These are phyloP conservation scores for Leishmania major DNA, from an alignment of 208 protist species.

Conservation along the genomic window DNA sequence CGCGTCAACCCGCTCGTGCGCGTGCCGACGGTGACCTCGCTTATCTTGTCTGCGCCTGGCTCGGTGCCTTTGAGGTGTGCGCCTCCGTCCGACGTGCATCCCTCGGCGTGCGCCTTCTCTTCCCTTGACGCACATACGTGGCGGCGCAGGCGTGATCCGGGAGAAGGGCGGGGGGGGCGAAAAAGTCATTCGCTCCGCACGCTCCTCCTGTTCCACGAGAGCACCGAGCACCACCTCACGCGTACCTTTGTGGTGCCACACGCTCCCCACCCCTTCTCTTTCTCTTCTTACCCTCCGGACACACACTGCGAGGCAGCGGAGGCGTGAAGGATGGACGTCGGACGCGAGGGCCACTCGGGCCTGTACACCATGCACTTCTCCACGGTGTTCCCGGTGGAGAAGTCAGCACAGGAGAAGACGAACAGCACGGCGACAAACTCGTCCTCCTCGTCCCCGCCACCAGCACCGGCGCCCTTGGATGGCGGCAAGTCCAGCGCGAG, in stretches of 20 bases:
- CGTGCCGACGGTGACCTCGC: neutral
- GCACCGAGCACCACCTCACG: neutral
- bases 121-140: neutral
- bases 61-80: neutral
- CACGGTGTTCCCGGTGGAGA: constrained; percentile 54
- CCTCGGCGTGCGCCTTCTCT: neutral
- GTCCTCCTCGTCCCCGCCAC: constrained; percentile 18
- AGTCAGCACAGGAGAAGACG: constrained; percentile 13
- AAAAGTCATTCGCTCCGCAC: neutral
- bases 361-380: constrained; percentile 89
- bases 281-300: neutral
- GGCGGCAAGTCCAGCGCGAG: constrained; percentile 2
- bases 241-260: neutral
- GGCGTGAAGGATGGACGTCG: constrained; percentile 41
- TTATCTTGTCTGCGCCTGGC: neutral
- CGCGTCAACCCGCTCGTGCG: neutral
- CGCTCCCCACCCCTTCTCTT: neutral
- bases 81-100: neutral
- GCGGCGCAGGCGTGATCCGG: neutral
- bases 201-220: neutral
- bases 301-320: neutral
- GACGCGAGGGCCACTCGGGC: constrained; percentile 68
- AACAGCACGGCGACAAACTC: constrained; percentile 14
- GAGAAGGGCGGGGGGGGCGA: neutral
- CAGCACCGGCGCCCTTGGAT: neutral